Conservation (phyloP, 2,329 filamentous ascomycete genomes). For the Tetracladium maxilliforme region DNA sequence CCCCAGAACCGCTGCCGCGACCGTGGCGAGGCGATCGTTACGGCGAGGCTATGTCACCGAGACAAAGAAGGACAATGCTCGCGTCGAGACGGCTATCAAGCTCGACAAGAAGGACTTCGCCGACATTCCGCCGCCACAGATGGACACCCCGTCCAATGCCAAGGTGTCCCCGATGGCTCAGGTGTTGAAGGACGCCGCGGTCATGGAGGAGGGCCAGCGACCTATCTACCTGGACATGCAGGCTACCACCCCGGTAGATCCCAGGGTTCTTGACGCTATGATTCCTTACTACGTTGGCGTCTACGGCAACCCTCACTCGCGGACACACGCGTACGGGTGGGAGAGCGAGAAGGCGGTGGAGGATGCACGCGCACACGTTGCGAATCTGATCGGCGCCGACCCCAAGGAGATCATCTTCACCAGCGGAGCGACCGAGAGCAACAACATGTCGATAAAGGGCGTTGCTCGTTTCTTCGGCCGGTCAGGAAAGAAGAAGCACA, state of each 20-base stretch:
- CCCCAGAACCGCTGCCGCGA: no score
- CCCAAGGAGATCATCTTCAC: conserved; percentile 98
- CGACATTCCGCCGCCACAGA: conserved; percentile 37
- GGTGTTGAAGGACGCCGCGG: conserved; percentile 84
- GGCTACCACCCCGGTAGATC: conserved; percentile 89
- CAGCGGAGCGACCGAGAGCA: conserved; percentile 93
- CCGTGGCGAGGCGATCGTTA: conserved; percentile 4
- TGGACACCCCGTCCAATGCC: conserved; percentile 43
- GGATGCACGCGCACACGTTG: conserved; percentile 69
- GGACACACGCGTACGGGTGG: conserved; percentile 97
- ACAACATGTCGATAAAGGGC: conserved; percentile 99
- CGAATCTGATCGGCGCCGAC: conserved; percentile 80
- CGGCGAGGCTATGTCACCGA: conserved; percentile 70
- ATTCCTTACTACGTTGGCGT: conserved; percentile 84
- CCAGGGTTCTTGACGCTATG: conserved; percentile 92
- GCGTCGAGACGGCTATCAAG: conserved; percentile 72
- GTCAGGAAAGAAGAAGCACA: conserved; percentile 92
- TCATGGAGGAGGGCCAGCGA: conserved; percentile 83
- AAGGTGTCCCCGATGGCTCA: conserved; percentile 67
- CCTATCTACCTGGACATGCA: conserved; percentile 99
- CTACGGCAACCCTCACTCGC: conserved; percentile 93
- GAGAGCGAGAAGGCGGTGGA: conserved; percentile 93
- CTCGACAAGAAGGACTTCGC: conserved; percentile 76
- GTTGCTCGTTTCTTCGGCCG: conserved; percentile 91
- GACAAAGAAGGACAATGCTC: conserved; percentile 64